phyloP scores from a whole-genome alignment of 768 basidiomycete species.

The Rhizopogon salebrosus region DNA sequence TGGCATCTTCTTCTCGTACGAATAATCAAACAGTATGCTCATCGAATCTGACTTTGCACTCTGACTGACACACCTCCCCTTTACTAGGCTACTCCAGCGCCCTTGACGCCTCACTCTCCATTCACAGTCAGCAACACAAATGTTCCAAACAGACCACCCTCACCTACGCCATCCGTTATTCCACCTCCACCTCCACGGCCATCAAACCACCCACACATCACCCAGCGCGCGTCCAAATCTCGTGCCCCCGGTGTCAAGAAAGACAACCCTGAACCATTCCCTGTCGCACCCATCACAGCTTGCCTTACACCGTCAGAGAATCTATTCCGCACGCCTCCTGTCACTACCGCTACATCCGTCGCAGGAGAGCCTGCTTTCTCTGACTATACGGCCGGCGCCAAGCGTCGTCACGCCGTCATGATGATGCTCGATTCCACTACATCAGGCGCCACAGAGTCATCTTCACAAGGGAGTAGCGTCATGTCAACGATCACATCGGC shows the following conservation, averaged over 20 bases:
- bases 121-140: constrained; percentile 15
- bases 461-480: constrained; percentile 28
- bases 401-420: constrained; percentile 76
- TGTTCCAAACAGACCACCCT: constrained; percentile 13
- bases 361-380: constrained; percentile 20
- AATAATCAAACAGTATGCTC: constrained; percentile 27
- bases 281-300: constrained; percentile 14
- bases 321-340: constrained; percentile 19
- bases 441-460: constrained; percentile 31
- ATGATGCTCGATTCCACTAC: constrained; percentile 62
- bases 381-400: constrained; percentile 50
- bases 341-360: constrained; percentile 23
- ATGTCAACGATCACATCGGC: constrained; percentile 15
- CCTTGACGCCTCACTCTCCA: constrained; percentile 30
- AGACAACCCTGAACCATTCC: constrained; percentile 17
- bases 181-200: constrained; percentile 14
- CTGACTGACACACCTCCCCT: constrained; percentile 6
- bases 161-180: constrained; percentile 20
- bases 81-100: constrained; percentile 14
- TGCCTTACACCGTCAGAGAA: constrained; percentile 26
- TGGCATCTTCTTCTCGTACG: constrained; percentile 12
- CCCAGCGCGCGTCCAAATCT: constrained; percentile 24
- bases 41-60: not conserved
- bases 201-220: constrained; percentile 6
- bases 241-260: constrained; percentile 24